Evolutionary conservation across 2,329 filamentous ascomycete species (phyloP), one percentile per base, ranked within the genome.

Genomic region (Fusarium sp.): DNA sequence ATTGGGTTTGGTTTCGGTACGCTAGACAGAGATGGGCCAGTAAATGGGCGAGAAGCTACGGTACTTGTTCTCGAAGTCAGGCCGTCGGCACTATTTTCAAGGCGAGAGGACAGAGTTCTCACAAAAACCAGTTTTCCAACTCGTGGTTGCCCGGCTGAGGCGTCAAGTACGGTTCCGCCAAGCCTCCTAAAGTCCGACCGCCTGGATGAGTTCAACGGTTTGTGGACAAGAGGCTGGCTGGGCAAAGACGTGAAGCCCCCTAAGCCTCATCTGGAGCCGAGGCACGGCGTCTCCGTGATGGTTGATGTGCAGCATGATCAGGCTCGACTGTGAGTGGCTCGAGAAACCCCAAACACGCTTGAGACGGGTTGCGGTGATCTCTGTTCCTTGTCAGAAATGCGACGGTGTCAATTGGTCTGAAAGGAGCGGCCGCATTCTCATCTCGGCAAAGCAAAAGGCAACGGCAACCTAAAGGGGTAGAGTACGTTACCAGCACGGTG

Each of bases 211-310:
- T 70, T 53, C 63, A 72, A 71, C 66, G 67, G 71, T 65, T 60
- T 53, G 55, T 60, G 65, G 66, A 44, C 42, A 41, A 65, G 54
- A 38, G 48, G 48, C 47, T 62, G 50, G 57, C 57, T 57, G 48
- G 41, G 38, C 42, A 48, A 41, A 62, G 39, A 47, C n/a, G 32
- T 50, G 32, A 41, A 48, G 45, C 47, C 47, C 22, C 24, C 72
- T 73, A 69, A 66, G 35, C 72, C 68, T 39, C 66, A 53, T 57
- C 61, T 60, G 73, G 72, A 69, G 48, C 63, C 69, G 64, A 73
- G 68, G 66, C 69, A 76, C 76, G 76, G 76, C 76, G 75, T 76
- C 76, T 68, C 76, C 76, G 76, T 71, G 59, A 74, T 58, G 42
- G 36, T 63, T 61, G 39, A 30, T 36, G 35, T 36, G 26, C 63